Percentiles rank a stretch among this genome's conserved stretches.
phyloP scores from a whole-genome alignment of 345 rosid genomes.

The Raphanus raphanistrum region DNA sequence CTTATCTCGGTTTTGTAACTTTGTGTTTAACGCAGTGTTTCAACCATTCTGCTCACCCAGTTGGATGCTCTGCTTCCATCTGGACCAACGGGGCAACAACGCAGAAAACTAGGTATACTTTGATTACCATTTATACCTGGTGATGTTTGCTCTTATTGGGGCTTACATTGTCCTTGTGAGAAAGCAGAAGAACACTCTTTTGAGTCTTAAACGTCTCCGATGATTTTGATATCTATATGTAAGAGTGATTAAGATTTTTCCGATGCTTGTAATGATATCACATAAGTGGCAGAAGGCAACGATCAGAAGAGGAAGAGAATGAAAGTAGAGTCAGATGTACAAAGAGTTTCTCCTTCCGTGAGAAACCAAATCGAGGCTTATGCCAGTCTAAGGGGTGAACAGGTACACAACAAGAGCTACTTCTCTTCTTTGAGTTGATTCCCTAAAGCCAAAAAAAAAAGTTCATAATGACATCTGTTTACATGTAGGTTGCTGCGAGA shows the following conservation, averaged over 20 bases:
- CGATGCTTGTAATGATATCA: conserved; percentile 41
- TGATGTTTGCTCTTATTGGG: background rate
- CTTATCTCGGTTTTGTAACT: background rate
- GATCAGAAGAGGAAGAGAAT: conserved; percentile 83
- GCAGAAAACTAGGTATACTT: conserved; percentile 70
- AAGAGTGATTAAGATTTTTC: conserved; percentile 28
- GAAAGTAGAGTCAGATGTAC: conserved; percentile 73
- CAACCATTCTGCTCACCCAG: conserved; percentile 53
- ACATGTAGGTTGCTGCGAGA: conserved; percentile 84
- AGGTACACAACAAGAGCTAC: conserved; percentile 46
- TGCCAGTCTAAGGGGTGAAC: conserved; percentile 82
- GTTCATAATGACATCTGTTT: conserved; percentile 7
- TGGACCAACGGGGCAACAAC: conserved; percentile 74
- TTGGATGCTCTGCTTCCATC: conserved; percentile 72
- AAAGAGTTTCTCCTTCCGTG: conserved; percentile 64
- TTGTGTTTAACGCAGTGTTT: conserved; percentile 49
- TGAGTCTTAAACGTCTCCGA: background rate
- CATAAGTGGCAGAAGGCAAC: conserved; percentile 68
- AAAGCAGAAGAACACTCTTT: background rate
- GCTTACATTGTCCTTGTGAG: conserved; percentile 1
- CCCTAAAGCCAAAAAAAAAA: background rate
- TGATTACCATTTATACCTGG: conserved; percentile 7
- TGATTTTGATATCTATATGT: background rate
- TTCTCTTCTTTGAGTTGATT: background rate
- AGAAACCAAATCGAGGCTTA: conserved; percentile 72